A percentile compares a stretch with the other conserved stretches of the same genome.
phyloP scores from a whole-genome alignment of 352 stramenopile genomes.

The Globisporangium apiculatum region DNA sequence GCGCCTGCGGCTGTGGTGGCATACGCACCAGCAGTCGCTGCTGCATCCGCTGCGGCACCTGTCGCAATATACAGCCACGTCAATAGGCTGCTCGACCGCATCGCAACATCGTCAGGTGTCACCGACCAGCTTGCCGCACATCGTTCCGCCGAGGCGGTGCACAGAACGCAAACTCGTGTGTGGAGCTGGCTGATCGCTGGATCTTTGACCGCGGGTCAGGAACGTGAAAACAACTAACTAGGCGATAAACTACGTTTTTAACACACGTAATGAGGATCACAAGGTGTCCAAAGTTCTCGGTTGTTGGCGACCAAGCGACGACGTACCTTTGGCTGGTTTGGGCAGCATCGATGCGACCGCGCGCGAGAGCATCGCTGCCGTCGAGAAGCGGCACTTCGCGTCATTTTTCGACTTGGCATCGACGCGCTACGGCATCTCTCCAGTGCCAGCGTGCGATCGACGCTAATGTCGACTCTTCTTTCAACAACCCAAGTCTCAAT shows the following conservation, averaged over 20 bases:
- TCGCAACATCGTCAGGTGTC: neutral
- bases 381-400: neutral
- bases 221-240: no score
- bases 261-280: neutral
- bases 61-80: constrained; percentile 1
- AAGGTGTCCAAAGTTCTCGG: neutral
- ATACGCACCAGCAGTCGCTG: no score
- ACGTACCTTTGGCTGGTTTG: neutral
- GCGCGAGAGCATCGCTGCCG: neutral
- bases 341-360: neutral
- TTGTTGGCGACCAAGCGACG: neutral
- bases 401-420: neutral
- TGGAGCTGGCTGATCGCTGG: no score
- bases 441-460: no score
- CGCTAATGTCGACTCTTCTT: no score
- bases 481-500: no score
- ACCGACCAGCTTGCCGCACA: no score
- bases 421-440: no score
- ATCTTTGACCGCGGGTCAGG: no score
- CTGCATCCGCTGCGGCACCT: neutral
- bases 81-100: constrained; percentile 1
- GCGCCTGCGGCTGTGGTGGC: no score
- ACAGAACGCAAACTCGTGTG: no score
- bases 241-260: neutral
- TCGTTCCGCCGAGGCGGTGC: no score